phyloP scores from a whole-genome alignment of 306 rosid species.

The Oxytropis ochrocephala region DNA sequence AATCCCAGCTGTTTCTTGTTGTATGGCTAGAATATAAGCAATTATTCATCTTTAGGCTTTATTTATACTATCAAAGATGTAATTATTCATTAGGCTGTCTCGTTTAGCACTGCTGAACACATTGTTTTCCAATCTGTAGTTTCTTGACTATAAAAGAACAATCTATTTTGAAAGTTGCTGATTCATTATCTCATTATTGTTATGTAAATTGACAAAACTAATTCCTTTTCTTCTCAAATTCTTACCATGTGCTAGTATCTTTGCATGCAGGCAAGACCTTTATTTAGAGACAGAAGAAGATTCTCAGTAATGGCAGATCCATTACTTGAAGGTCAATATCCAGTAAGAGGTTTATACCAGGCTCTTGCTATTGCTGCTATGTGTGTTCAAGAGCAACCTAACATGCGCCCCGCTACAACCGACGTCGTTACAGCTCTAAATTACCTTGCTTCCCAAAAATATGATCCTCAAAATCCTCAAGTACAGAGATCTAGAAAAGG shows the following conservation, averaged over 20 bases:
- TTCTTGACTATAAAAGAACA: not conserved
- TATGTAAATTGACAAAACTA: not conserved
- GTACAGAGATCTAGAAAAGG: constrained; percentile 23
- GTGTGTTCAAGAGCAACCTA: constrained; percentile 96
- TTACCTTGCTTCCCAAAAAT: constrained; percentile 72
- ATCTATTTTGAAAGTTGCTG: not conserved
- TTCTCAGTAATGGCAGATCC: constrained; percentile 85
- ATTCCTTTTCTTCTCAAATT: not conserved
- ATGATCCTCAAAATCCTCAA: constrained; percentile 36
- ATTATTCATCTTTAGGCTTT: not conserved
- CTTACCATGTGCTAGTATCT: not conserved
- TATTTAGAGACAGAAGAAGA: constrained; percentile 68
- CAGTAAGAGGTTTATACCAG: constrained; percentile 87
- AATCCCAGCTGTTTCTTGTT: not conserved
- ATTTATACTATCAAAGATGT: not conserved
- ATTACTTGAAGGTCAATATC: constrained; percentile 63
- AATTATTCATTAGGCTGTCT: not conserved
- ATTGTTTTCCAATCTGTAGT: not conserved
- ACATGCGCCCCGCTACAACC: constrained; percentile 61
- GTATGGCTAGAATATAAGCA: not conserved
- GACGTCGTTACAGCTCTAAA: constrained; percentile 87
- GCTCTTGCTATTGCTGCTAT: constrained; percentile 91
- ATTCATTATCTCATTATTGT: not conserved
- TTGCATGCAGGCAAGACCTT: constrained; percentile 66
- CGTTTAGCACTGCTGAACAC: not conserved